Conservation (phyloP, 768 basidiomycete species). For the Naganishia kalamii region DNA sequence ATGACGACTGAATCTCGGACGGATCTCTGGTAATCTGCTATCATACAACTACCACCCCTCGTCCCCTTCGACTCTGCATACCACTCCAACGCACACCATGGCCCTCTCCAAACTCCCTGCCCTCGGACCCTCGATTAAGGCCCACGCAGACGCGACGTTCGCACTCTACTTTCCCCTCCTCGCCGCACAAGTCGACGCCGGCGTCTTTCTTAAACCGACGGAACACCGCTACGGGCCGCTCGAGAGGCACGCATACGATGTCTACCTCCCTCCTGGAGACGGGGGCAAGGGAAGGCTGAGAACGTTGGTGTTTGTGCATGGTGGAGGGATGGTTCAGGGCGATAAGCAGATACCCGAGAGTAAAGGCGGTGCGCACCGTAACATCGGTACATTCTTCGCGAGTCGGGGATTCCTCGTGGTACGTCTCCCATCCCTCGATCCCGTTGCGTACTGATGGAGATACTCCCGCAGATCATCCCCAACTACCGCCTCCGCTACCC, state of each 20-base stretch:
- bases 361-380: slow-evolving; percentile 9
- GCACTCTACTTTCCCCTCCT: slow-evolving; percentile 1
- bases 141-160: background rate
- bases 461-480: slow-evolving; percentile 9
- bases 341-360: slow-evolving; percentile 5
- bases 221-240: background rate
- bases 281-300: background rate
- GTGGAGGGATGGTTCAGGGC: slow-evolving; percentile 15
- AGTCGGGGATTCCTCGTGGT: slow-evolving; percentile 4
- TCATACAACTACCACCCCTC: background rate
- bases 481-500: slow-evolving; percentile 20
- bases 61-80: background rate
- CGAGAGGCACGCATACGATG: slow-evolving; percentile 9
- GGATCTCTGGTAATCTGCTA: background rate
- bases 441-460: background rate
- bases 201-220: background rate
- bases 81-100: background rate
- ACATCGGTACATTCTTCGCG: slow-evolving; percentile 17
- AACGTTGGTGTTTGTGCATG: slow-evolving; percentile 18
- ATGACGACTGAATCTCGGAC: background rate
- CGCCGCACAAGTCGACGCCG: background rate
- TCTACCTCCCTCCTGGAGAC: slow-evolving; percentile 7
- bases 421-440: background rate
- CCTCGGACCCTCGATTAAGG: background rate
- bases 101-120: background rate